Percentiles rank a stretch among this genome's conserved stretches.
Conservation (phyloP, 768 basidiomycete species). For the Holtermanniella nyarrowii region DNA sequence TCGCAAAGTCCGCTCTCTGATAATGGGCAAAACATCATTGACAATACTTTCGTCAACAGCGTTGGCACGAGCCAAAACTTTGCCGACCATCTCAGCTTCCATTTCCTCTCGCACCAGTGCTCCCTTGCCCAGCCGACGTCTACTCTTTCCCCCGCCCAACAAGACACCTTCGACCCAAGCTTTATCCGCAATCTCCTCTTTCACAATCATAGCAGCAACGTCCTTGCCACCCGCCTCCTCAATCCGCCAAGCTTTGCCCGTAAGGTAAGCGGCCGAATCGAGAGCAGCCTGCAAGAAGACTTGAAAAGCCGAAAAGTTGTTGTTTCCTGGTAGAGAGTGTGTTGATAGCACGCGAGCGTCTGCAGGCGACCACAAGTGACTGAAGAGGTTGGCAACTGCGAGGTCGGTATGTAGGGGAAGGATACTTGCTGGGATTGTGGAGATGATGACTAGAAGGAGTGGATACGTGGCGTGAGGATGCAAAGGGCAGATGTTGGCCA, state of each 20-base stretch:
- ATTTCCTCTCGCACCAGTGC: conserved; percentile 6
- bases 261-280: conserved; percentile 59
- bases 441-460: conserved; percentile 64
- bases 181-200: conserved; percentile 40
- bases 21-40: neutral
- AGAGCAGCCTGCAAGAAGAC: conserved; percentile 61
- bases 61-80: conserved; percentile 14
- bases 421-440: conserved; percentile 55
- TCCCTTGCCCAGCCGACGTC: conserved; percentile 8
- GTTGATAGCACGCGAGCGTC: conserved; percentile 57
- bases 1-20: conserved; percentile 3
- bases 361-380: conserved; percentile 72
- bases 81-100: conserved; percentile 27
- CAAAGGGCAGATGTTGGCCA: conserved; percentile 67
- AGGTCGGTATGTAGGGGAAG: conserved; percentile 28
- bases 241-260: conserved; percentile 24
- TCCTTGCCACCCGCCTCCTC: conserved; percentile 33
- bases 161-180: conserved; percentile 37
- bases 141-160: conserved; percentile 19
- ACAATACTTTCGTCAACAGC: conserved; percentile 6
- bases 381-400: conserved; percentile 50
- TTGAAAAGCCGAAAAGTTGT: conserved; percentile 45
- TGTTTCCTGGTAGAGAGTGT: conserved; percentile 45
- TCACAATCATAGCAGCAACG: conserved; percentile 41
- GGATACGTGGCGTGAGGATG: conserved; percentile 73